Evolutionary conservation across 306 rosid species (phyloP).

Genomic region (Herpetospermum pedunculosum): DNA sequence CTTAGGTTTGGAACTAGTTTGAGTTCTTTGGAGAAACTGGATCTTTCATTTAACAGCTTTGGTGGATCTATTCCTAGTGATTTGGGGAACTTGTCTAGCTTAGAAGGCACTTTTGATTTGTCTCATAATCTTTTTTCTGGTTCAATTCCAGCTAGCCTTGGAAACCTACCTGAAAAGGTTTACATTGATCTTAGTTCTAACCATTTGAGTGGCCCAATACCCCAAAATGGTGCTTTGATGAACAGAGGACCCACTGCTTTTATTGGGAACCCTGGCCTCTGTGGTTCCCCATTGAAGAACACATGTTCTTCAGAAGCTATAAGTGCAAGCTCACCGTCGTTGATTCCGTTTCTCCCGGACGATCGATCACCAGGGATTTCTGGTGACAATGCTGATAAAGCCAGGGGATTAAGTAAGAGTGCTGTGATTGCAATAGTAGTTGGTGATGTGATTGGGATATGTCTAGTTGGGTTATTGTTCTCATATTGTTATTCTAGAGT

Average conservation of each 20-base stretch:
- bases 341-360: conserved; percentile 59
- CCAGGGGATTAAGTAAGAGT: conserved; percentile 55
- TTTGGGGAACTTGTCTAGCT: conserved; percentile 65
- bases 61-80: conserved; percentile 68
- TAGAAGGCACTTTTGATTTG: conserved; percentile 80
- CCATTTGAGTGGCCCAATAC: conserved; percentile 78
- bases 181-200: conserved; percentile 87
- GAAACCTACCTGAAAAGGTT: conserved; percentile 91
- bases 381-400: conserved; percentile 26
- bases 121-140: conserved; percentile 84
- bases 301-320: conserved; percentile 53
- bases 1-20: conserved; percentile 58
- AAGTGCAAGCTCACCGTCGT: conserved; percentile 46
- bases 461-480: conserved; percentile 71
- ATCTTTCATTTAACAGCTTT: conserved; percentile 70
- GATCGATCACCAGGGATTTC: conserved; percentile 26
- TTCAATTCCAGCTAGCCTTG: conserved; percentile 75
- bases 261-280: conserved; percentile 81
- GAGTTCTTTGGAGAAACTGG: conserved; percentile 49
- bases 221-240: conserved; percentile 91
- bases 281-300: conserved; percentile 94
- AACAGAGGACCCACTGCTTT: conserved; percentile 99
- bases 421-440: conserved; percentile 70
- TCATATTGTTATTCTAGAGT: conserved; percentile 71
- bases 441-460: conserved; percentile 74